These are phyloP conservation scores for Fusarium piperis DNA, from an alignment of 2,329 filamentous ascomycete species.

Conservation along the genomic window DNA sequence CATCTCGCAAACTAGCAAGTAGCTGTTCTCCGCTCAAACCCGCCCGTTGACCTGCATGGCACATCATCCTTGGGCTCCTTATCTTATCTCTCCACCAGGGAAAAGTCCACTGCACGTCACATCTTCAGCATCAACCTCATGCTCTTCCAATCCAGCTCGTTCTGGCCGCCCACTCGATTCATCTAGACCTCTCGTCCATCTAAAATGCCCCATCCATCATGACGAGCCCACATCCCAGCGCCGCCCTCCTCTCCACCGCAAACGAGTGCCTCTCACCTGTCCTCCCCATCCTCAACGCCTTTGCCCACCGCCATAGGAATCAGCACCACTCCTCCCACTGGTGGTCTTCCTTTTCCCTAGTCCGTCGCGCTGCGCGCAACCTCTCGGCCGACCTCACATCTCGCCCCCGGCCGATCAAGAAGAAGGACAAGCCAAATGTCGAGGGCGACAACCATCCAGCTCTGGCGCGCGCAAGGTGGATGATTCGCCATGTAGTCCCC, in stretches of 20 bases:
- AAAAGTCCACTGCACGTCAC: constrained; percentile 23
- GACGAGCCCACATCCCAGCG: constrained; percentile 7
- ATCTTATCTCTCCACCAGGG: constrained; percentile 23
- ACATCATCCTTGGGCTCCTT: not conserved
- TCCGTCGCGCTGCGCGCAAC: constrained; percentile 72
- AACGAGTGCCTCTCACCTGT: constrained; percentile 50
- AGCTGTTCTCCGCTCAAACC: not conserved
- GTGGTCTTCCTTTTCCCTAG: constrained; percentile 78
- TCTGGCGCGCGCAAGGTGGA: constrained; percentile 41
- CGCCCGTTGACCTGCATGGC: not conserved
- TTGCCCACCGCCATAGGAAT: constrained; percentile 88
- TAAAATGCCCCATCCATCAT: constrained; percentile 9
- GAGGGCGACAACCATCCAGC: constrained; percentile 24
- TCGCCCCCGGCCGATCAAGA: constrained; percentile 4
- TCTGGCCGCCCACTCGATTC: not conserved
- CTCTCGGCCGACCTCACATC: constrained; percentile 52
- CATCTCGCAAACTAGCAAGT: not conserved
- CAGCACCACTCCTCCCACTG: constrained; percentile 85
- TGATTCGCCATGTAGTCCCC: constrained; percentile 46
- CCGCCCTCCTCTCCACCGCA: constrained; percentile 20
- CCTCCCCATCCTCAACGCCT: constrained; percentile 71
- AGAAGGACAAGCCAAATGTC: constrained; percentile 15
- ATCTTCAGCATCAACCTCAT: constrained; percentile 2
- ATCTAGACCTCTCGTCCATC: not conserved
- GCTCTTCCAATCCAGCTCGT: not conserved